These are phyloP conservation scores for Antarctomyces pellizariae DNA, from an alignment of 495 filamentous ascomycete genomes.

Conservation along the genomic window DNA sequence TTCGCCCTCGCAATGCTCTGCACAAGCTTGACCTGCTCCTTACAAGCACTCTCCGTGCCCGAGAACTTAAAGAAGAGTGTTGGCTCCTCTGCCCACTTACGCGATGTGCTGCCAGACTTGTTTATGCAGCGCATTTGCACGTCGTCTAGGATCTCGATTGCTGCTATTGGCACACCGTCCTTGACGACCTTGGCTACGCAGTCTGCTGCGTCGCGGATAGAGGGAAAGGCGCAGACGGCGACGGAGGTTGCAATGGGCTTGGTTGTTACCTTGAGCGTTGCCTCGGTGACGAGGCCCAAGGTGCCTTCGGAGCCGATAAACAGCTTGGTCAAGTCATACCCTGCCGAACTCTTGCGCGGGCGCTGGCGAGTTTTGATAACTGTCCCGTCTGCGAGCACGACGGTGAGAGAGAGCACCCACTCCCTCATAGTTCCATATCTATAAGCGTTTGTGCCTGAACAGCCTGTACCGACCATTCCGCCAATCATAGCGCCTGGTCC, in stretches of 20 bases:
- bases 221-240: slow-evolving; percentile 59
- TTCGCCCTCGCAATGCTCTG: slow-evolving; percentile 35
- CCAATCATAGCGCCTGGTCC: slow-evolving; percentile 75
- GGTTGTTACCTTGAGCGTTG: slow-evolving; percentile 58
- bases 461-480: slow-evolving; percentile 89
- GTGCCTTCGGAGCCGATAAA: slow-evolving; percentile 91
- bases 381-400: slow-evolving; percentile 79
- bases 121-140: slow-evolving; percentile 92
- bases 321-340: slow-evolving; percentile 66
- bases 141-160: slow-evolving; percentile 83
- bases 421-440: slow-evolving; percentile 93
- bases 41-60: slow-evolving; percentile 48
- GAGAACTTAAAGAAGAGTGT: slow-evolving; percentile 93
- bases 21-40: slow-evolving; percentile 62
- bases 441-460: slow-evolving; percentile 82
- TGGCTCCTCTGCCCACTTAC: slow-evolving; percentile 52
- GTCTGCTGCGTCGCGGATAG: slow-evolving; percentile 55
- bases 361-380: slow-evolving; percentile 70
- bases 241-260: slow-evolving; percentile 62
- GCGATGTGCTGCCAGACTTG: slow-evolving; percentile 42
- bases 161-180: slow-evolving; percentile 62
- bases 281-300: slow-evolving; percentile 71
- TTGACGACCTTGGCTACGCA: slow-evolving; percentile 60
- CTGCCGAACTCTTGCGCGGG: slow-evolving; percentile 59
- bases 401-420: slow-evolving; percentile 78